A percentile compares a stretch with the other conserved stretches of the same genome.
Conservation (phyloP, 2,329 filamentous ascomycete species). For the Xylariaceae sp. region DNA sequence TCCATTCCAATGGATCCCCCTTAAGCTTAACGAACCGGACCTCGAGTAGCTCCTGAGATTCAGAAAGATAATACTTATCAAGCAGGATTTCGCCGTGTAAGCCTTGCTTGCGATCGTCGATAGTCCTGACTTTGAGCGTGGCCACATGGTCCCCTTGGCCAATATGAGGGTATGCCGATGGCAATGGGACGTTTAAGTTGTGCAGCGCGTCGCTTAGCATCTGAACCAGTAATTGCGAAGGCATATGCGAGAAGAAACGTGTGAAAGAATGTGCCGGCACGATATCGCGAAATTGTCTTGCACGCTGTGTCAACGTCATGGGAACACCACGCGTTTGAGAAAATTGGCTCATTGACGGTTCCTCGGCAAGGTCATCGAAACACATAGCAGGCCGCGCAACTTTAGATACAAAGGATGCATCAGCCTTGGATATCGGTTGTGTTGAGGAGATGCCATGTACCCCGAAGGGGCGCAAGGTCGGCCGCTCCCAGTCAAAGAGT, state of each 20-base stretch:
- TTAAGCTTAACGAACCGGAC: slow-evolving; percentile 91
- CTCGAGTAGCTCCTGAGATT: slow-evolving; percentile 64
- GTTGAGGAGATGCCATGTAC: slow-evolving; percentile 45
- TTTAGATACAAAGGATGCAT: slow-evolving; percentile 37
- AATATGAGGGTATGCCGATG: slow-evolving; percentile 43
- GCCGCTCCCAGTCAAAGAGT: slow-evolving; percentile 84
- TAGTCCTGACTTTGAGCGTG: slow-evolving; percentile 68
- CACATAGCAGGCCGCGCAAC: slow-evolving; percentile 37
- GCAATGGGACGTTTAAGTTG: slow-evolving; percentile 74
- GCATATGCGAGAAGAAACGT: slow-evolving; percentile 83
- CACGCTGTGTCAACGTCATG: slow-evolving; percentile 81
- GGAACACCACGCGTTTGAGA: slow-evolving; percentile 73
- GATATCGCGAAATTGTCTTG: slow-evolving; percentile 84
- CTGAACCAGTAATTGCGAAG: slow-evolving; percentile 69
- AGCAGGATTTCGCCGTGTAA: slow-evolving; percentile 72
- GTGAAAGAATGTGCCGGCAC: slow-evolving; percentile 82
- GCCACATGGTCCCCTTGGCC: slow-evolving; percentile 52
- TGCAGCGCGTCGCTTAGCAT: slow-evolving; percentile 78
- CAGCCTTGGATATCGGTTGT: slow-evolving; percentile 41
- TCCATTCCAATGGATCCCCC: slow-evolving; percentile 94
- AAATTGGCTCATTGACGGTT: slow-evolving; percentile 85
- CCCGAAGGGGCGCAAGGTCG: slow-evolving; percentile 52
- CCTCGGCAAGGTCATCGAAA: slow-evolving; percentile 69
- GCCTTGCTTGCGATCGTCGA: slow-evolving; percentile 67
- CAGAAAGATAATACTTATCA: slow-evolving; percentile 58